Evolutionary conservation across 2,329 filamentous ascomycete genomes (phyloP).

Genomic region (Rhynchosporium graminicola): DNA sequence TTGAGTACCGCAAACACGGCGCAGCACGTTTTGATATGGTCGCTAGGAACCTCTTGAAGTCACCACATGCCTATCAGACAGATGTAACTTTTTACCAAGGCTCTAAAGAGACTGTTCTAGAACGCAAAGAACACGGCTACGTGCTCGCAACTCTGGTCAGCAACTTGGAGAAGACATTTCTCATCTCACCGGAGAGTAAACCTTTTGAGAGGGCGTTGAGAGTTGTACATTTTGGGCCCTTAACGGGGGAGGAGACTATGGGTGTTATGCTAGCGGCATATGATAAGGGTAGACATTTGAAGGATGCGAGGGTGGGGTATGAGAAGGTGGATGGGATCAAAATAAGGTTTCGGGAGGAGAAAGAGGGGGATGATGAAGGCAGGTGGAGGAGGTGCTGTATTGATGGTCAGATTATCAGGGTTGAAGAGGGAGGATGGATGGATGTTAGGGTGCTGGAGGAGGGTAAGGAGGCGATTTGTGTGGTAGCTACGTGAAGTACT

Average conservation of each 20-base stretch:
- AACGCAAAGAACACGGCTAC: conserved; percentile 66
- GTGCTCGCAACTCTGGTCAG: conserved; percentile 75
- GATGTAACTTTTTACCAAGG: conserved; percentile 45
- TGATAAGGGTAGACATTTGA: conserved; percentile 56
- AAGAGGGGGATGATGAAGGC: conserved; percentile 49
- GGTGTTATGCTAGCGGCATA: conserved; percentile 72
- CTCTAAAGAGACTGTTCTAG: conserved; percentile 38
- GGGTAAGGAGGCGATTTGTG: conserved; percentile 32
- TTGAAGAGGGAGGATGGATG: conserved; percentile 72
- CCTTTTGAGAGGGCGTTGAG: conserved; percentile 71
- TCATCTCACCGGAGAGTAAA: conserved; percentile 72
- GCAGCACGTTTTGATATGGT: conserved; percentile 81
- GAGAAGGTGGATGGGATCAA: conserved; percentile 66
- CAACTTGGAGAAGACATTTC: conserved; percentile 78
- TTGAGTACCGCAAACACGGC: conserved; percentile 76
- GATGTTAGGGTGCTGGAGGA: conserved; percentile 56
- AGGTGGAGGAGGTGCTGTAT: conserved; percentile 85
- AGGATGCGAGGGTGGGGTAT: conserved; percentile 65
- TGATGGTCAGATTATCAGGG: conserved; percentile 83
- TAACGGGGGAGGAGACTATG: conserved; percentile 68
- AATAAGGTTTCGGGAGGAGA: conserved; percentile 69
- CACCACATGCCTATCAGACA: conserved; percentile 58
- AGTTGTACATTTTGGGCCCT: conserved; percentile 73
- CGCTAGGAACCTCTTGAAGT: conserved; percentile 70
- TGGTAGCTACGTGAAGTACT: conserved; percentile 29